Base-by-base conservation (phyloP, 2,329 filamentous ascomycete genomes). In the Herpotrichia juniperi region DNA sequence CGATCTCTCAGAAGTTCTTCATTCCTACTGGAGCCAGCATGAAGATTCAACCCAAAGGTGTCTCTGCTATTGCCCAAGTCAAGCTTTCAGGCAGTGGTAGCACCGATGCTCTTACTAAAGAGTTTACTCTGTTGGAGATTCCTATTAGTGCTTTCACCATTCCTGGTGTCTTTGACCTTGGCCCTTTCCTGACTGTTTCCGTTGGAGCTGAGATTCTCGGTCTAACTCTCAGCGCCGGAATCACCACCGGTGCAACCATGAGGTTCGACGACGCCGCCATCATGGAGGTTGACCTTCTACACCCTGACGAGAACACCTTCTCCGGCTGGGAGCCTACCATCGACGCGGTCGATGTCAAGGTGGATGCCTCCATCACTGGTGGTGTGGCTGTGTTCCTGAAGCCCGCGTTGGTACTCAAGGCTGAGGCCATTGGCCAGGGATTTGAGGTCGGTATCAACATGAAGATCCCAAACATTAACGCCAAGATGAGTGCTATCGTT, bases 21-120 rank as follows among this genome's bases (percentile, higher is more conserved):
- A 32, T 66, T 10, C 63, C 62, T 12, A 60, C 53, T 3, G 59
- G 51, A 10, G 58, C 56, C 14, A 54, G 52, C 19, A 55, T 64
- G 48, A 61, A 54, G 19, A 12, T 65, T 7, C 26, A 37, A n/a
- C 60, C 62, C 7, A 55, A 52, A 21, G 59, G 55, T 32, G 55
- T 66, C 21, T 58, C 59, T 6, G 61, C 61, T 21, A 54, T 53
- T 26, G 54, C 51, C 0, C 39, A 57, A 35, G 35, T 63, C 40
- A 59, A 59, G 45, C 52, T 66, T 10, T 47, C 46, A 1, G 57
- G 58, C 12, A 57, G 49, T 21, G 55, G 50, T 6, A 28, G 43
- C 16, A 35, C 17, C 1, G 58, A 55, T 10, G 53, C 51, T 6
- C 35, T 62, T 2, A n/a, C 42, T 22, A 46, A 51, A n/a, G 40